phyloP scores from a whole-genome alignment of 345 rosid species.

The Pseudoturritis turrita region DNA sequence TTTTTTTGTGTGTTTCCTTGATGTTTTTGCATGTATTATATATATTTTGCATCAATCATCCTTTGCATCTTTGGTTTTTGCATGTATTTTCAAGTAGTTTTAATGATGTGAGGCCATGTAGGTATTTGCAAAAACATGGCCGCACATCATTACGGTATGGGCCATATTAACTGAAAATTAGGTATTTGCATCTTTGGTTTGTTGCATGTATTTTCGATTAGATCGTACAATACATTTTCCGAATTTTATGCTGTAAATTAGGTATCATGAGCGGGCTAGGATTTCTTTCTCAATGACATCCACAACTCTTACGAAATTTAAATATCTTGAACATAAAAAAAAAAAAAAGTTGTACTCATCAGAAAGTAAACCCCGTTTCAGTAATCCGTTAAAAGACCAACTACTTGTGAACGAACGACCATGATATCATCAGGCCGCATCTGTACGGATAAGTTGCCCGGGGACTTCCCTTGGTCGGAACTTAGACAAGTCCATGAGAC shows the following conservation, averaged over 20 bases:
- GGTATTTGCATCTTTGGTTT: background rate
- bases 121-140: no score
- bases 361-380: no score
- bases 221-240: no score
- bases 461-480: conserved; percentile 23
- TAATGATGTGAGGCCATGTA: no score
- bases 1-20: background rate
- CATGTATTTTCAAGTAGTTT: background rate
- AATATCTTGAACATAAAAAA: no score
- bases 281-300: background rate
- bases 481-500: background rate
- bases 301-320: background rate
- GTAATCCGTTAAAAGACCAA: no score
- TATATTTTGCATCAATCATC: background rate
- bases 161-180: no score
- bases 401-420: no score
- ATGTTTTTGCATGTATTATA: background rate
- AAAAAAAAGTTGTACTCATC: no score
- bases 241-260: background rate
- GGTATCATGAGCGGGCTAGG: background rate
- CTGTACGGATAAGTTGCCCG: conserved; percentile 22
- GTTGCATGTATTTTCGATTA: background rate
- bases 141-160: no score
- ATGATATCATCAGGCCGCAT: no score
- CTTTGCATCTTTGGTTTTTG: background rate